Conservation (phyloP, 208 protist species). For the Leishmania guyanensis region DNA sequence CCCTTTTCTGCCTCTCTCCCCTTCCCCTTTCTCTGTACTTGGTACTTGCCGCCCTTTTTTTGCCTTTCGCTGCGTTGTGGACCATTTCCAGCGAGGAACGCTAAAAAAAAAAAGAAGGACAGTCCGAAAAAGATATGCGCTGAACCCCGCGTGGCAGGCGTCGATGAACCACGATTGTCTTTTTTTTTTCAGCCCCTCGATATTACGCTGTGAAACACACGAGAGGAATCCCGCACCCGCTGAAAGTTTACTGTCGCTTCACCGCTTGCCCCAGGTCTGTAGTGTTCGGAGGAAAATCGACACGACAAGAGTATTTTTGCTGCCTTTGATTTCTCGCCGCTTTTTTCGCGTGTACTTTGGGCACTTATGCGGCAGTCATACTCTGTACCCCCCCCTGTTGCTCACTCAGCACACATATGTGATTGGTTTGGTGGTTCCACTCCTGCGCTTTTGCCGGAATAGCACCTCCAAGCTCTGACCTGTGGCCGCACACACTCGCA, state of each 20-base stretch:
- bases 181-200: neutral
- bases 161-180: neutral
- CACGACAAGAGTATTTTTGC: neutral
- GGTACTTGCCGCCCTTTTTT: neutral
- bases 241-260: neutral
- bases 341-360: neutral
- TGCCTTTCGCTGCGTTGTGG: neutral
- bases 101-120: slow-evolving; percentile 1
- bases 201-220: neutral
- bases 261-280: neutral
- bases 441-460: neutral
- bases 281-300: neutral
- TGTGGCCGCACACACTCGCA: neutral
- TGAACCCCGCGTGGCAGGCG: neutral
- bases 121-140: neutral
- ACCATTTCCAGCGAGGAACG: neutral
- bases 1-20: neutral
- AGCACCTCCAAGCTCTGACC: neutral
- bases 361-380: neutral
- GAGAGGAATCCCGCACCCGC: neutral
- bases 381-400: neutral
- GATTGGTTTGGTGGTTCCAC: neutral
- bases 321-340: neutral
- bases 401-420: neutral
- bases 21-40: neutral